Percentiles rank a stretch among this genome's conserved stretches.
Conservation (phyloP, 805 yeast species). For the Candida argentea region DNA sequence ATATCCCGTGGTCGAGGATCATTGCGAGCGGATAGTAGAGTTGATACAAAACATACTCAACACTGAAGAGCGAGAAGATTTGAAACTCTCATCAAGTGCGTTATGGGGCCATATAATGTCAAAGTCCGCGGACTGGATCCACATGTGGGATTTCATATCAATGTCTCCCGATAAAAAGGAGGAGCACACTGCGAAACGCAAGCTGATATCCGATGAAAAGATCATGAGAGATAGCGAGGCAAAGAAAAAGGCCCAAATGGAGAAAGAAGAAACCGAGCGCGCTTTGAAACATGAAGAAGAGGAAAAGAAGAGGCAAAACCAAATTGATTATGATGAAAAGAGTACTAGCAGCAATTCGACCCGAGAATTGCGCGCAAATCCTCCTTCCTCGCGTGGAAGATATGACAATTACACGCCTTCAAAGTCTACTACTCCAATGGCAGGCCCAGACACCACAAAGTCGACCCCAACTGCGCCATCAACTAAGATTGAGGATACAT, state of each 20-base stretch:
- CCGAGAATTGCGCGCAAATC: constrained; percentile 4
- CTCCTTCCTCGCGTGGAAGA: constrained; percentile 13
- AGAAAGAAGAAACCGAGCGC: constrained; percentile 3
- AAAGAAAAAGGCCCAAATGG: constrained; percentile 7
- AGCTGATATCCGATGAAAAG: constrained; percentile 10
- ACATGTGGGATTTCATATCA: constrained; percentile 47
- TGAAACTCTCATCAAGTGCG: constrained; percentile 68
- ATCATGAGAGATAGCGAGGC: constrained; percentile 7
- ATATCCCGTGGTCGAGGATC: constrained; percentile 62
- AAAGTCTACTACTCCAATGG: constrained; percentile 4
- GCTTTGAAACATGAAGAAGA: constrained; percentile 5
- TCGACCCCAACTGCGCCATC: background rate
- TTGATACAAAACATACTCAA: constrained; percentile 38
- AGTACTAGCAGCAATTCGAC: constrained; percentile 5
- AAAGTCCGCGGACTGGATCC: constrained; percentile 39
- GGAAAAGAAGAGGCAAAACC: constrained; percentile 4
- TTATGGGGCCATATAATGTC: constrained; percentile 56
- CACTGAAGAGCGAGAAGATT: constrained; percentile 65
- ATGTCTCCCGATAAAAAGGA: constrained; percentile 34
- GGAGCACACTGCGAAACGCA: constrained; percentile 13
- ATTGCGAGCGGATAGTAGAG: constrained; percentile 42
- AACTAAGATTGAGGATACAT: background rate
- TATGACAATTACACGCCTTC: constrained; percentile 17
- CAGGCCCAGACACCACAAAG: background rate
- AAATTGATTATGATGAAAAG: constrained; percentile 6